A percentile compares a stretch with the other conserved stretches of the same genome.
phyloP scores from a whole-genome alignment of 441 rosid species.

The Populus tomentosa region DNA sequence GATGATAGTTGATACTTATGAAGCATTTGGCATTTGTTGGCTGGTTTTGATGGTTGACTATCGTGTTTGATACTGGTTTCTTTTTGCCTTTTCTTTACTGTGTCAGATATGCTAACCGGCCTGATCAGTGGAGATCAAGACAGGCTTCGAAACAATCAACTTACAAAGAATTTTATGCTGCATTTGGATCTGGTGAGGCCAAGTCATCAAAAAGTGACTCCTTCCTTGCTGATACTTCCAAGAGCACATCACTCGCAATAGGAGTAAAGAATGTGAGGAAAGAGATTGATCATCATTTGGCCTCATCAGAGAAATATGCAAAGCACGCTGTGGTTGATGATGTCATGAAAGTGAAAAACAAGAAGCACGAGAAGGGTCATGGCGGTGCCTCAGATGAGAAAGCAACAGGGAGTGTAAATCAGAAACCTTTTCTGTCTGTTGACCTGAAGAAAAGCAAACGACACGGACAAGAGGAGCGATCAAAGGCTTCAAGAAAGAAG shows the following conservation, averaged over 20 bases:
- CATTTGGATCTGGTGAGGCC: constrained; percentile 57
- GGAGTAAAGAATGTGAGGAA: constrained; percentile 47
- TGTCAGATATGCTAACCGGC: constrained; percentile 32
- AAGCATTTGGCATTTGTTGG: too few species aligned
- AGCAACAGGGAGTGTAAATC: constrained; percentile 28
- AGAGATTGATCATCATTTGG: constrained; percentile 42
- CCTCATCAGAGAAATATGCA: constrained; percentile 13
- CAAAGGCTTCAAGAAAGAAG: constrained; percentile 31
- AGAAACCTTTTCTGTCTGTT: constrained; percentile 44
- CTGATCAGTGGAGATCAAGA: constrained; percentile 56
- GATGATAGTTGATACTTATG: too few species aligned
- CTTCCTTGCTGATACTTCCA: constrained; percentile 41
- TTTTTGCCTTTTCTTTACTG: constrained; percentile 13
- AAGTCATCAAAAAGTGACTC: constrained; percentile 36
- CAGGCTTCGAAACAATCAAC: constrained; percentile 75
- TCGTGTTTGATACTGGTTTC: too few species aligned
- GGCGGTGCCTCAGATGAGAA: constrained; percentile 21
- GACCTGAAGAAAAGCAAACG: constrained; percentile 44
- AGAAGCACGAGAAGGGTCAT: constrained; percentile 24
- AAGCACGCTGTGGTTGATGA: constrained; percentile 26
- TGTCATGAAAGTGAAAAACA: constrained; percentile 22
- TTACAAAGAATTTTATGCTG: constrained; percentile 51
- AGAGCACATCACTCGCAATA: constrained; percentile 30
- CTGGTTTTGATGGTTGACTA: too few species aligned
- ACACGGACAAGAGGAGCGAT: constrained; percentile 19